These are phyloP conservation scores for Delitschia confertaspora DNA, from an alignment of 495 filamentous ascomycete genomes.

Conservation along the genomic window DNA sequence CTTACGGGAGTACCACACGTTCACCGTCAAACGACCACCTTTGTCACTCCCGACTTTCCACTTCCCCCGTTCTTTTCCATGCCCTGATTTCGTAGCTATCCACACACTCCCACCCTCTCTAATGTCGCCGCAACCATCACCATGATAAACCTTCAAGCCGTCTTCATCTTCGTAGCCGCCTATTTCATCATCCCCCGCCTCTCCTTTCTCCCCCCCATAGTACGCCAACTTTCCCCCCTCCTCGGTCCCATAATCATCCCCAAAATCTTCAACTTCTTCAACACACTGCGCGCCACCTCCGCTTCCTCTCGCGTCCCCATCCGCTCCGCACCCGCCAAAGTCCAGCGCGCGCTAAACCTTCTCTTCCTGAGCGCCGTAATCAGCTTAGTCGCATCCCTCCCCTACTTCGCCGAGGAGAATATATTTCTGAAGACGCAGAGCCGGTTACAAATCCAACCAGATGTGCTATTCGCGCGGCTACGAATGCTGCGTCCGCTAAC, in stretches of 20 bases:
- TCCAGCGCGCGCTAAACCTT: constrained; percentile 57
- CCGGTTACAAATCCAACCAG: constrained; percentile 72
- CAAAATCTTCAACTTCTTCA: constrained; percentile 61
- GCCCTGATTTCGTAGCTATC: too few species aligned
- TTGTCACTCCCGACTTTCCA: too few species aligned
- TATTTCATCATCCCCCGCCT: constrained; percentile 22
- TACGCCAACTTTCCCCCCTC: constrained; percentile 55
- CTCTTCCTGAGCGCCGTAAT: constrained; percentile 65
- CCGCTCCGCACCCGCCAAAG: constrained; percentile 49
- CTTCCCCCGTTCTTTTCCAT: too few species aligned
- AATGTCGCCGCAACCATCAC: too few species aligned
- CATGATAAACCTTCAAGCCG: constrained; percentile 17
- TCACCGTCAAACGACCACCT: too few species aligned
- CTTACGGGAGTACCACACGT: too few species aligned
- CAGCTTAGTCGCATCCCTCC: constrained; percentile 62
- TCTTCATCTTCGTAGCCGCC: constrained; percentile 10
- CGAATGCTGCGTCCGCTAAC: constrained; percentile 54
- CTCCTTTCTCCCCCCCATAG: constrained; percentile 17
- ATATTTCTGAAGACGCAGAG: constrained; percentile 70
- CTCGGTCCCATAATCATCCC: constrained; percentile 80
- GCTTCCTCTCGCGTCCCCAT: constrained; percentile 44
- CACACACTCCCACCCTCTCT: too few species aligned
- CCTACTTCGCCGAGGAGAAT: constrained; percentile 64
- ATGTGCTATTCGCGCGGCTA: constrained; percentile 79
- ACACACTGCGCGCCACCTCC: constrained; percentile 45